phyloP scores from a whole-genome alignment of 495 filamentous ascomycete genomes.

The Glutinoglossum americanum region DNA sequence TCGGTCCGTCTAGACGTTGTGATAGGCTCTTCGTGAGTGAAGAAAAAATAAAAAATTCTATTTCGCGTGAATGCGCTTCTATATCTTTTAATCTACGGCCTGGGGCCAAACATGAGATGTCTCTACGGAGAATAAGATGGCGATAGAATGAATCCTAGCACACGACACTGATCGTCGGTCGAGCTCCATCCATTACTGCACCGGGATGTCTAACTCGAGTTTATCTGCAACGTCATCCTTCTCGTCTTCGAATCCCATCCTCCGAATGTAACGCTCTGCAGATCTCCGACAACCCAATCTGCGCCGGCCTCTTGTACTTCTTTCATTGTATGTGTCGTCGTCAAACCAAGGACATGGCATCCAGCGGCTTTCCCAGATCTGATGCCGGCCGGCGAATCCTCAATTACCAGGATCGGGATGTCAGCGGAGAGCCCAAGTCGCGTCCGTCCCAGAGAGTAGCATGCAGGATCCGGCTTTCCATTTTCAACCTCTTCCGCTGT shows the following conservation, averaged over 20 bases:
- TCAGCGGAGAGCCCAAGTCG: slow-evolving; percentile 34
- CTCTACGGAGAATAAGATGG: neutral
- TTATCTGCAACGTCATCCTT: slow-evolving; percentile 17
- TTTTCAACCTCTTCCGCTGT: slow-evolving; percentile 66
- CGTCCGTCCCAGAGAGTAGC: slow-evolving; percentile 53
- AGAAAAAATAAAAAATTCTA: neutral
- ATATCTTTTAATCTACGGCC: neutral
- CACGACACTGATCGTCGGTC: neutral
- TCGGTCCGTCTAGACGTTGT: neutral
- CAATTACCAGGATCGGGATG: slow-evolving; percentile 50
- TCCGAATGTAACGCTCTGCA: slow-evolving; percentile 36
- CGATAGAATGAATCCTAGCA: neutral
- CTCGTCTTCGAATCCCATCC: slow-evolving; percentile 15
- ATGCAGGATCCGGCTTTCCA: slow-evolving; percentile 77
- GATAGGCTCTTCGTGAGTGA: neutral
- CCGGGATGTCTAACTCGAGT: neutral
- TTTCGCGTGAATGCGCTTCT: neutral
- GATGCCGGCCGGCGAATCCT: slow-evolving; percentile 89
- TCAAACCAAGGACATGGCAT: slow-evolving; percentile 70
- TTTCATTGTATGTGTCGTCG: slow-evolving; percentile 59
- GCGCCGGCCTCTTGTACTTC: slow-evolving; percentile 51
- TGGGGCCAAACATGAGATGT: neutral
- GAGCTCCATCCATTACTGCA: neutral
- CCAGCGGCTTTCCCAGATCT: slow-evolving; percentile 70
- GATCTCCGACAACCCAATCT: slow-evolving; percentile 72